Base-by-base conservation (phyloP, 345 rosid species). In the Rubroshorea leprosula region DNA sequence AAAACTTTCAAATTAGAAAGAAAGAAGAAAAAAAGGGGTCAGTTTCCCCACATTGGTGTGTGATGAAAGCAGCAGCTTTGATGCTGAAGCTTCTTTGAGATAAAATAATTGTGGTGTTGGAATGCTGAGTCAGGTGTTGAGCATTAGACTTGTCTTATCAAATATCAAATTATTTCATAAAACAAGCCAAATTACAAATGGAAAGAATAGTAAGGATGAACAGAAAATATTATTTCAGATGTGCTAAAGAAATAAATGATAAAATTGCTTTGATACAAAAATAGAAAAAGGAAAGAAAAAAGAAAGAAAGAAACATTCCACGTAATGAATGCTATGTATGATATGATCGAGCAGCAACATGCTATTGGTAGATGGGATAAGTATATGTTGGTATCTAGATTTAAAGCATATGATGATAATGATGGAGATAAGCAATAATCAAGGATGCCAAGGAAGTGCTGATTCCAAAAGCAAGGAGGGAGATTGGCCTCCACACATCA, bases 51-150 rank as follows among this genome's bases (percentile, higher is more conserved):
- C 64, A 43, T 60, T 51, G 7, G 25, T 26, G 56, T 44, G 66
- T 73, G 49, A 64, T 57, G 61, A 64, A 67, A 65, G 64, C 66
- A 67, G 69, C 66, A n/a, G n/a, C n/a, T n/a, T 70, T 70, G 67
- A 62, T 47, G 64, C 64, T 67, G 61, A 67, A 67, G 75, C 66
- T 62, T 69, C n/a, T n/a, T 53, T 63, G 20, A 20, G 75, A 72
- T 67, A 31, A 63, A 72, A 61, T 60, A 66, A 72, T 62, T 60
- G 68, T 55, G 72, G 73, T 57, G 61, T 45, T 69, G 77, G 75
- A 73, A 69, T 60, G 71, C 55, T 61, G 78, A 67, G 38, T 67
- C 75, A 61, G 66, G 62, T 56, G 43, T 22, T 38, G 23, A 55
- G 43, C 68, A 54, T 15, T 56, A 27, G 71, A 61, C 61, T 54